Base-by-base conservation (phyloP, 1,284 basidiomycete species). In the Puccinia polysora region DNA sequence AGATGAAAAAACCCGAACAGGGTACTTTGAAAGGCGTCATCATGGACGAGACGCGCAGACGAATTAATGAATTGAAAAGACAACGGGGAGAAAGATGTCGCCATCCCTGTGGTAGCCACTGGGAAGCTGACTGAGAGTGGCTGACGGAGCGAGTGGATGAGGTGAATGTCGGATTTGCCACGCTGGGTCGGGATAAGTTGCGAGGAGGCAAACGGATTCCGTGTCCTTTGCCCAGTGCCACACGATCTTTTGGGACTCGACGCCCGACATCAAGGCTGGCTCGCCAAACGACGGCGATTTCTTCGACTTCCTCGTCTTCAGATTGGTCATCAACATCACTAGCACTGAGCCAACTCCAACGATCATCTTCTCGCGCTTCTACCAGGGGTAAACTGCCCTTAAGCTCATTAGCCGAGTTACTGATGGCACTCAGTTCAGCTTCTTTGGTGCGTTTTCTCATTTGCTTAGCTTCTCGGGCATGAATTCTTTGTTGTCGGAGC, bases 311-410 rank as follows among this genome's bases (percentile, higher is more conserved):
- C 7, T 67, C 65, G 12, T 67, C 65, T 8, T 34, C 30, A 20
- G 49, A 38, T 12, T 67, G 34, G n/a, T 38, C 34, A 55, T 4
- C 34, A 1, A 20, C 32, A 67, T 55, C 49, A 36, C 45, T 50
- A 36, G 18, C n/a, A 55, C 65, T 67, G 3, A 67, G 23, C 65
- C 65, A 67, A 55, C 50, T 55, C 65, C 65, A 65, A 52, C 32
- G 34, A 50, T 65, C 49, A 30, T 65, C 63, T 20, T 65, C 63
- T 20, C 18, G 47, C 18, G 18, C 23, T 49, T 49, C 3, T n/a
- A n/a, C n/a, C 5, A 3, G 23, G 23, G 47, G 23, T 4, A 23
- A 23, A 49, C 23, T 49, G 4, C 18, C 2, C 47, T 49, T 28
- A 6, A 30, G 23, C 25, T 3, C 3, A 3, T 28, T 2, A 55